Evolutionary conservation across 768 basidiomycete species (phyloP).

Genomic region (Boletales sp.): DNA sequence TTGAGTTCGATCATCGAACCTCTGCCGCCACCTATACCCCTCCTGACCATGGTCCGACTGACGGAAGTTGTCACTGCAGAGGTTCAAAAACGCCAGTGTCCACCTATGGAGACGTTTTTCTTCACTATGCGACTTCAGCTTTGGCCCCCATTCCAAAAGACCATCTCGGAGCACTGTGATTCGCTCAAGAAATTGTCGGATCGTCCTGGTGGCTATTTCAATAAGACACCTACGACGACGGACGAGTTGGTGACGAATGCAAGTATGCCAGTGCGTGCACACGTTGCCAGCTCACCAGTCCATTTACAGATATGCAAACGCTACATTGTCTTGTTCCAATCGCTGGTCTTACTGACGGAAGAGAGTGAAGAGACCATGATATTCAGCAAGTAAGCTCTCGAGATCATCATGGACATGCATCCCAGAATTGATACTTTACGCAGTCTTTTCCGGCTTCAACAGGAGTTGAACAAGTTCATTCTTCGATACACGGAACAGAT

Average conservation of each 20-base stretch:
- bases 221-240: constrained; percentile 57
- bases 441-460: constrained; percentile 81
- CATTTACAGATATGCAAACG: constrained; percentile 58
- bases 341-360: constrained; percentile 74
- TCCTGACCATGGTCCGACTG: constrained; percentile 89
- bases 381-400: constrained; percentile 73
- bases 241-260: constrained; percentile 65
- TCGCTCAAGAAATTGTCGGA: constrained; percentile 81
- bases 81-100: constrained; percentile 71
- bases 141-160: constrained; percentile 93
- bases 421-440: not conserved
- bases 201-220: constrained; percentile 60
- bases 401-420: not conserved
- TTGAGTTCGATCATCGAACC: constrained; percentile 67
- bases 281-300: not conserved
- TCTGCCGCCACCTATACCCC: constrained; percentile 65
- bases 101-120: constrained; percentile 78
- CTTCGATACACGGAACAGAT: constrained; percentile 66
- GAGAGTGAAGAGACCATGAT: constrained; percentile 95
- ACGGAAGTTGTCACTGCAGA: constrained; percentile 77
- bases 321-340: constrained; percentile 80
- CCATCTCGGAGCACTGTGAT: constrained; percentile 81
- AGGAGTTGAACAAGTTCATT: constrained; percentile 78
- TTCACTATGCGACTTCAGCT: constrained; percentile 78
- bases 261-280: constrained; percentile 18